Base-by-base conservation (phyloP, 2,329 filamentous ascomycete species). In the Colletotrichum sp. region DNA sequence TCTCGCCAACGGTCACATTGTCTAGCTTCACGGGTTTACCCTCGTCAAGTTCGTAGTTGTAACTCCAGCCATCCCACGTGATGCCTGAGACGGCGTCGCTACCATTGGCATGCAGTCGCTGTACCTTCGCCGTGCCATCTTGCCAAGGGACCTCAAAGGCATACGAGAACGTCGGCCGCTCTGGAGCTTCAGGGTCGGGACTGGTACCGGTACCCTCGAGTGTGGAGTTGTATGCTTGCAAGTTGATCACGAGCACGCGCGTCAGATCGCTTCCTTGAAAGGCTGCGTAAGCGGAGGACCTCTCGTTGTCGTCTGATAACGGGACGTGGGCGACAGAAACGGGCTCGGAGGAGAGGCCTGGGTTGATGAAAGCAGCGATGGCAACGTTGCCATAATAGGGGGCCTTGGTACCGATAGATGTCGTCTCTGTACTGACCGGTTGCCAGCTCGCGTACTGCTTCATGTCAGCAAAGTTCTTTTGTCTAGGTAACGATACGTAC, bases 311-410 rank as follows among this genome's bases (percentile, higher is more conserved):
- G 2, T 16, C 18, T 4, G 80, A 30, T 12, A 90, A 82, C 0
- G 86, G 85, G 8, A 92, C 79, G 67, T 89, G 86, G n/a, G 86
- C 84, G 28, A 93, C 85, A 15, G 85, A 85, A 5, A 89, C 85
- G 16, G 83, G 78, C 26, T 77, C 77, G 5, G 76, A 72, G 5
- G 78, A 80, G 12, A 86, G 79, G 72, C 89, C 82, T 71, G 89
- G 82, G 2, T 89, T 88, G 4, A 94, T 81, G 79, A 92, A 89
- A 2, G 88, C 87, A 1, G 92, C 91, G 2, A 91, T 90, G 36
- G 89, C 89, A 18, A 93, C 84, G 81, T 90, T 91, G 18, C 90
- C 92, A 79, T 94, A 94, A 81, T 93, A 94, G 0, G 92, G 91
- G 0, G 92, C 84, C 80, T 92, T 93, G 24, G 91, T 93, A 16